Evolutionary conservation across 805 yeast genomes (phyloP), one percentile per base, ranked within the genome.

Genomic region (Pichia phayaonensis): DNA sequence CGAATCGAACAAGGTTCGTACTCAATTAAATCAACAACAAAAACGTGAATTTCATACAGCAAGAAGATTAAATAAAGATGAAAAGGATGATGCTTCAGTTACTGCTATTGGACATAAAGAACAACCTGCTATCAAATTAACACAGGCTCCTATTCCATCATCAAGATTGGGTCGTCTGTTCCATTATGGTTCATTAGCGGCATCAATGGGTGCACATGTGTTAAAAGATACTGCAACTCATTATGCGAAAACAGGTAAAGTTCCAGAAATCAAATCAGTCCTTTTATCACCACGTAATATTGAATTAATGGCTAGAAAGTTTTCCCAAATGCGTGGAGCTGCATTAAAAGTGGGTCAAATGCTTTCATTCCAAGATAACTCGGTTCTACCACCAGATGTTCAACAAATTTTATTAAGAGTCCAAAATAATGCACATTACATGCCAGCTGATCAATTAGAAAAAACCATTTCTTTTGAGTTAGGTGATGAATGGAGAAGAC

Each of bases 261-360:
- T 72, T 0, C 73, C 83, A 8, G 67, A 77, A 34, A 64, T 83
- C 65, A 78, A 77, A 54, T 72, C 78, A 2, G 63, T 89, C 42
- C 72, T 95, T 2, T 72, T 94, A 59, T 83, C 87, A 4, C 90
- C 95, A 8, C 77, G 79, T 18, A 94, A 92, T 65, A 82, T 94
- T 42, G 96, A 92, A 60, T 68, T 95, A 48, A 80, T 94, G 72
- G 95, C 96, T 13, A 81, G 80, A 59, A 90, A 89, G 65, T 81
- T 94, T 59, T 80, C 94, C 47, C 82, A 87, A 62, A 94, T 94
- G 99, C 78, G 99, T 62, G 99, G 99, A n/a, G 99, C 98, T 2
- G 99, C 99, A 3, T 73, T 94, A 62, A 94, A 94, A 63, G 78
- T 94, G 50, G 99, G 99, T n/a, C 99, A 94, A 69, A 80, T 94